phyloP scores from a whole-genome alignment of 2,329 filamentous ascomycete genomes.

The Fusarium decemcellulare region DNA sequence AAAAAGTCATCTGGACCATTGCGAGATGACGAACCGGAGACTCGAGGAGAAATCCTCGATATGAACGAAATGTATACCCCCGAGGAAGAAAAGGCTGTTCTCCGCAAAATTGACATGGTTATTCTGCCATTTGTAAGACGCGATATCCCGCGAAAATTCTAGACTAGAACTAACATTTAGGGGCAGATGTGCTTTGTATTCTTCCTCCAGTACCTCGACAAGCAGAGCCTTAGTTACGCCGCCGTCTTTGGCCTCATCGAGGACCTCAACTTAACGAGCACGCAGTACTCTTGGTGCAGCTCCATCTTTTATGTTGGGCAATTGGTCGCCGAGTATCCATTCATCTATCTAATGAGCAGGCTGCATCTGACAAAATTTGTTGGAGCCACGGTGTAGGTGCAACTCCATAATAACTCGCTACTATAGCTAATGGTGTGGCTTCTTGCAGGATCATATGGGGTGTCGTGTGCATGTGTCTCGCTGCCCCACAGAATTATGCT shows the following conservation, averaged over 20 bases:
- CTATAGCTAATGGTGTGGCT: neutral
- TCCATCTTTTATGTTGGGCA: slow-evolving; percentile 63
- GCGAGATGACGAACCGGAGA: slow-evolving; percentile 19
- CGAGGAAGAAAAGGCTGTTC: slow-evolving; percentile 51
- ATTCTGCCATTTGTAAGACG: slow-evolving; percentile 49
- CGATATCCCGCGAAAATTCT: neutral
- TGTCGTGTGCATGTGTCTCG: slow-evolving; percentile 59
- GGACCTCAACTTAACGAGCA: slow-evolving; percentile 60
- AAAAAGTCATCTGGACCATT: slow-evolving; percentile 8
- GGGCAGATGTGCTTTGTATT: slow-evolving; percentile 56
- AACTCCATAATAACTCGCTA: no score
- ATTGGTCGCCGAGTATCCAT: slow-evolving; percentile 63
- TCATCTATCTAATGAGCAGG: slow-evolving; percentile 65
- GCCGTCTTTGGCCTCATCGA: slow-evolving; percentile 61
- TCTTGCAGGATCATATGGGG: slow-evolving; percentile 57
- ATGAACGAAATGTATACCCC: slow-evolving; percentile 20
- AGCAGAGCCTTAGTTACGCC: slow-evolving; percentile 65
- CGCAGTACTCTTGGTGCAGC: slow-evolving; percentile 64
- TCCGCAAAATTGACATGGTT: slow-evolving; percentile 52
- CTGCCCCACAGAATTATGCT: slow-evolving; percentile 56
- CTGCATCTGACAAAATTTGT: slow-evolving; percentile 66
- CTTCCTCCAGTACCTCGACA: slow-evolving; percentile 62
- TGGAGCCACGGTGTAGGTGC: slow-evolving; percentile 59
- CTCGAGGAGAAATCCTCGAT: slow-evolving; percentile 24
- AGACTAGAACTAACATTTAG: neutral